Base-by-base conservation (phyloP, 257 asterid genomes). In the Catharanthus roseus region DNA sequence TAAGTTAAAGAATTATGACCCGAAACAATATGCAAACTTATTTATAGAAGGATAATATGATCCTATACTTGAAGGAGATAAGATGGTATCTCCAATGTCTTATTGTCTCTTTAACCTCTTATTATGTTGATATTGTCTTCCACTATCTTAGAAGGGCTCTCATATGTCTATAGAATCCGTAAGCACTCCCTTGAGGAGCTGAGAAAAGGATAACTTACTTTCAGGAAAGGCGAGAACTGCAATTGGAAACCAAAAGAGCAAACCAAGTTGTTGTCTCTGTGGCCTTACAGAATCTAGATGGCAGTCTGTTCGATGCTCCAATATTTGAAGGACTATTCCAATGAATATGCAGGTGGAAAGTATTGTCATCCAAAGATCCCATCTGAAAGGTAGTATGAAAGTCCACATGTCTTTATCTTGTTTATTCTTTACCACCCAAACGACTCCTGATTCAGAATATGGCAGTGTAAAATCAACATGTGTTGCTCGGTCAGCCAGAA, bases 171-270 rank as follows among this genome's bases (percentile, higher is more conserved):
- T n/a, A n/a, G n/a, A n/a, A n/a, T n/a, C n/a, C n/a, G n/a, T n/a
- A n/a, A n/a, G n/a, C n/a, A n/a, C n/a, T n/a, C n/a, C n/a, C n/a
- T n/a, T n/a, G n/a, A n/a, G n/a, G n/a, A n/a, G n/a, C n/a, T n/a
- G n/a, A n/a, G n/a, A n/a, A n/a, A n/a, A n/a, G n/a, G n/a, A n/a
- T 10, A 57, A 69, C 63, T 29, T 77, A 80, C 82, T 74, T 64
- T 81, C 95, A 0, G 95, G 93, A 70, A 88, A 88, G 39, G 89
- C 89, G 61, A 86, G 91, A 73, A 70, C 79, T n/a, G 83, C 81
- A 13, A 88, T 63, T 15, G 95, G 95, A 76, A 79, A 80, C 80
- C 75, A 80, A 55, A 77, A 80, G 9, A 55, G 23, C 33, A 41
- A 21, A 36, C 80, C 74, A 36, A 42, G 73, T 62, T 45, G 54